phyloP scores from a whole-genome alignment of 306 rosid species.

The Hippophae gyantsensis region DNA sequence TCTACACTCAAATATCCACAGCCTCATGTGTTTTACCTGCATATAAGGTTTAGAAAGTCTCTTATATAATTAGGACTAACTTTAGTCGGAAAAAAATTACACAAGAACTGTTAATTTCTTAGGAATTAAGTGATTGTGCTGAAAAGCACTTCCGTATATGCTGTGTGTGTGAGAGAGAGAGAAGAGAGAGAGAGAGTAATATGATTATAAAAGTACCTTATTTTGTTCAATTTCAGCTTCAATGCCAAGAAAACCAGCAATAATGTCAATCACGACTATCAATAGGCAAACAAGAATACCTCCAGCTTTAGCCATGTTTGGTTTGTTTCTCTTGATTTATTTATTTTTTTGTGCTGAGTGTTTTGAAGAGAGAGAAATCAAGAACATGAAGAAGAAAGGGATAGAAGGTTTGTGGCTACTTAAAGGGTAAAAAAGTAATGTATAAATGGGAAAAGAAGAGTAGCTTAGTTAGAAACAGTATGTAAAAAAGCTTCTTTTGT shows the following conservation, averaged over 20 bases:
- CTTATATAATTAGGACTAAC: too few relatives aligned
- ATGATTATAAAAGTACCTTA: slow-evolving; percentile 39
- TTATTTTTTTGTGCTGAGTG: too few relatives aligned
- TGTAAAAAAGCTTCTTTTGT: slow-evolving; percentile 1
- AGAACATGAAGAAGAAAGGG: too few relatives aligned
- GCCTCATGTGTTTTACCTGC: slow-evolving; percentile 54
- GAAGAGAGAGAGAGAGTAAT: too few relatives aligned
- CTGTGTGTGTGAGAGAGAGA: too few relatives aligned
- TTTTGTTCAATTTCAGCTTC: slow-evolving; percentile 68
- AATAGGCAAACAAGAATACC: slow-evolving; percentile 49
- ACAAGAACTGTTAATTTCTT: neutral
- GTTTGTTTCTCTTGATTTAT: neutral
- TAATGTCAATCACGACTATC: slow-evolving; percentile 45
- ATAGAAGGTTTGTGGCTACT: too few relatives aligned
- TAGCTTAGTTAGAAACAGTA: too few relatives aligned
- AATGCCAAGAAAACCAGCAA: slow-evolving; percentile 76
- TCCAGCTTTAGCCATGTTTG: slow-evolving; percentile 39
- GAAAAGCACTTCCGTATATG: neutral
- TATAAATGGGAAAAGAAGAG: too few relatives aligned
- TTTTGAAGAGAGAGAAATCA: slow-evolving; percentile 12
- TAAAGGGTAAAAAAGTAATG: too few relatives aligned
- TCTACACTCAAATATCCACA: slow-evolving; percentile 53
- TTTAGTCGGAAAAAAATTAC: neutral
- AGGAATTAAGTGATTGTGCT: neutral
- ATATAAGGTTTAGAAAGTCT: neutral